Conservation (phyloP, 2,329 filamentous ascomycete species). For the Parastagonospora nodorum region DNA sequence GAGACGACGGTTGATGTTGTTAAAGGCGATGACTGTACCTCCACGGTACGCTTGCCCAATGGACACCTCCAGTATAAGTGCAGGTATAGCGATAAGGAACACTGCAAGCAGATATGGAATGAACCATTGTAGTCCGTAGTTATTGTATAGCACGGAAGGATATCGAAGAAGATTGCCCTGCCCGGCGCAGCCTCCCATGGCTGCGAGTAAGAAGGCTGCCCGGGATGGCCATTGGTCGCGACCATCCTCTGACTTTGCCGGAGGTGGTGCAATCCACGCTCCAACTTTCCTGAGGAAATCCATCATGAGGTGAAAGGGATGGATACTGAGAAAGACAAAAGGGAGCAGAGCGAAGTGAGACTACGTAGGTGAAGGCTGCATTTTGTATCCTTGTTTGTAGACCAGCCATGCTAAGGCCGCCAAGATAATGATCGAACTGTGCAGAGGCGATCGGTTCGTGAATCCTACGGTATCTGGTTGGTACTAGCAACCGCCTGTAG, state of each 20-base stretch:
- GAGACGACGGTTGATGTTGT: slow-evolving; percentile 58
- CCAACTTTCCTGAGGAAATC: slow-evolving; percentile 27
- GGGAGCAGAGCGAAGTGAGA: background rate
- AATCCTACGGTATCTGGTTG: slow-evolving; percentile 9
- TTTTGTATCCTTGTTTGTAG: slow-evolving; percentile 23
- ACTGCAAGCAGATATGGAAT: slow-evolving; percentile 62
- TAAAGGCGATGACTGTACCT: slow-evolving; percentile 59
- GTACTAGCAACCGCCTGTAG: slow-evolving; percentile 1
- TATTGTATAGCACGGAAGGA: slow-evolving; percentile 64
- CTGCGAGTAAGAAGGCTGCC: slow-evolving; percentile 61
- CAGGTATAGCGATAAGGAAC: slow-evolving; percentile 61
- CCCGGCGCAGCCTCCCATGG: slow-evolving; percentile 64
- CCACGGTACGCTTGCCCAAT: slow-evolving; percentile 61
- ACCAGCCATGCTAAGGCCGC: slow-evolving; percentile 14
- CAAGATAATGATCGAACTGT: slow-evolving; percentile 14
- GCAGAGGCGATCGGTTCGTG: slow-evolving; percentile 12
- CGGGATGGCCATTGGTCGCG: slow-evolving; percentile 62
- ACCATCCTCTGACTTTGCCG: slow-evolving; percentile 47
- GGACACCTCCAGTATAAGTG: slow-evolving; percentile 60
- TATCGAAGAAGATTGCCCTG: slow-evolving; percentile 64
- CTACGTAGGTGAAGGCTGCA: slow-evolving; percentile 7
- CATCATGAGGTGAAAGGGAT: slow-evolving; percentile 5
- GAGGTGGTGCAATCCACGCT: slow-evolving; percentile 40
- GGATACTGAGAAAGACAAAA: background rate
- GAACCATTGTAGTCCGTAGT: slow-evolving; percentile 65